Evolutionary conservation across 2,329 filamentous ascomycete genomes (phyloP).

Genomic region (Fusarium citri): DNA sequence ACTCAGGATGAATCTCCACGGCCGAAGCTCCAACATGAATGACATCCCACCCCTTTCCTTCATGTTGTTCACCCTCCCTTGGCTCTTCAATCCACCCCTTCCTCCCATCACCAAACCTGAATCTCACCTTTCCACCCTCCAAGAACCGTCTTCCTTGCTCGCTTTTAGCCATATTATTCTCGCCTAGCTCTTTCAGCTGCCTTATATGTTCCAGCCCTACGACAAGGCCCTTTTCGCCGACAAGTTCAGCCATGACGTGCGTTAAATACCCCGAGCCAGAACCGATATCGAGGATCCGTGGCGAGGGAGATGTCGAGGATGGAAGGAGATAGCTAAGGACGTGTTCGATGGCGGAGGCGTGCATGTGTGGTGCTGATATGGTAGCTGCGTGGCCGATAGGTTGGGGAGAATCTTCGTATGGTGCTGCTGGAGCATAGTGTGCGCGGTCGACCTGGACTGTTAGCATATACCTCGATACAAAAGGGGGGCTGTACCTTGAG

Average conservation of each 20-base stretch:
- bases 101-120: constrained; percentile 80
- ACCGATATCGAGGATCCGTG: constrained; percentile 77
- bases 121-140: constrained; percentile 72
- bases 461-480: background rate
- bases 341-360: constrained; percentile 64
- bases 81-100: constrained; percentile 67
- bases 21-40: constrained; percentile 96
- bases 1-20: constrained; percentile 73
- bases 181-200: constrained; percentile 71
- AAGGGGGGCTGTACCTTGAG: constrained; percentile 63
- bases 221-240: constrained; percentile 64
- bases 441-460: constrained; percentile 80
- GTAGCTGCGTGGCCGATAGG: constrained; percentile 66
- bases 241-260: constrained; percentile 85
- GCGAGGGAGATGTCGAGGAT: constrained; percentile 48
- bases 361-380: constrained; percentile 72
- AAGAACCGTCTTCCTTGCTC: constrained; percentile 69
- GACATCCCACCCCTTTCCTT: constrained; percentile 79
- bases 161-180: constrained; percentile 74
- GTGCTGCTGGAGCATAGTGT: constrained; percentile 77
- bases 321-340: constrained; percentile 60
- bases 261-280: constrained; percentile 87
- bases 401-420: constrained; percentile 74
- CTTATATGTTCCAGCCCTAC: constrained; percentile 81
- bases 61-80: constrained; percentile 59